Evolutionary conservation across 148 eudicot genomes (phyloP).

Genomic region (Chenopodium formosanum): DNA sequence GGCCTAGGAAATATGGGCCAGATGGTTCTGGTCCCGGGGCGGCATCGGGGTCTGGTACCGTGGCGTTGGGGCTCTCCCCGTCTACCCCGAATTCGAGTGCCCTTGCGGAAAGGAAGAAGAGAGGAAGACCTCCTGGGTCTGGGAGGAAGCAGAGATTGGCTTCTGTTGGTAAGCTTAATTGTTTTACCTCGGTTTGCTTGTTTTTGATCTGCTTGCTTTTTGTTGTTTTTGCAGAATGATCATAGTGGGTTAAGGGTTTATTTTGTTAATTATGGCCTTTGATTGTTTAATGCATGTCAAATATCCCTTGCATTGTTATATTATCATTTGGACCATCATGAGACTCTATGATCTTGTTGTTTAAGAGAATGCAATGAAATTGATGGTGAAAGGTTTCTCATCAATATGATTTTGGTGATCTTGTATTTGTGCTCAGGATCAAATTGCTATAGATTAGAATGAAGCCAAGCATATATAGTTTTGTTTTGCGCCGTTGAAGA

Average conservation of each 20-base stretch:
- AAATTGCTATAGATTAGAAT: neutral
- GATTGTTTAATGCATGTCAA: conserved; percentile 4
- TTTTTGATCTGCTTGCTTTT: neutral
- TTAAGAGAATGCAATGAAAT: neutral
- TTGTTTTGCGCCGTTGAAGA: neutral
- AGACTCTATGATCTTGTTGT: neutral
- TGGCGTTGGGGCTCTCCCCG: conserved; percentile 63
- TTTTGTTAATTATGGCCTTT: neutral
- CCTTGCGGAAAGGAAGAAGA: conserved; percentile 39
- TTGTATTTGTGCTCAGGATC: neutral
- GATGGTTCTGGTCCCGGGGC: conserved; percentile 51
- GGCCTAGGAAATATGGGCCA: conserved; percentile 90
- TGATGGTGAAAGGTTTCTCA: neutral
- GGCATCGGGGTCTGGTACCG: conserved; percentile 31
- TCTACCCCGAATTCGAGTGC: conserved; percentile 46
- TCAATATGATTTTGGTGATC: neutral
- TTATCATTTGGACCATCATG: neutral
- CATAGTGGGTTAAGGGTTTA: neutral
- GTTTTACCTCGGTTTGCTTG: neutral
- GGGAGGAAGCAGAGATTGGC: conserved; percentile 92
- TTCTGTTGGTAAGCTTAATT: conserved; percentile 58
- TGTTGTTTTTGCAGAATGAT: neutral
- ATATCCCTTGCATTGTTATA: neutral
- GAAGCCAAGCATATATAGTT: neutral
- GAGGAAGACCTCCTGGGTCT: conserved; percentile 91